Conservation (phyloP, 2,329 filamentous ascomycete species). For the Fusarium sp. region DNA sequence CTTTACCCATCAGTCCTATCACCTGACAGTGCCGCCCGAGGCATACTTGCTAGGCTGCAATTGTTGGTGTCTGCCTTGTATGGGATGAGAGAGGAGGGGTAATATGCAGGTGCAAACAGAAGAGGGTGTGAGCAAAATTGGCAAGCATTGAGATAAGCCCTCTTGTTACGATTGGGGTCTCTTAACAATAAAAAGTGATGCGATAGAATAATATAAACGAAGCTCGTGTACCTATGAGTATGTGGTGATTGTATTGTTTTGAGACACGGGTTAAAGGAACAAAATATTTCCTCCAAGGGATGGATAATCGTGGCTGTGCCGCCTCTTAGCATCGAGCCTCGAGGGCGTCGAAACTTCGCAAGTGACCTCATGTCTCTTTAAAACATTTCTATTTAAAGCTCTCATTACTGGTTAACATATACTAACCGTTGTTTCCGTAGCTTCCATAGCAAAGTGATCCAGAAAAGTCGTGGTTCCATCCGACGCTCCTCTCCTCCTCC, state of each 20-base stretch:
- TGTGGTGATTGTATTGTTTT: no score
- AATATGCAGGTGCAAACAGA: neutral
- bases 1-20: neutral
- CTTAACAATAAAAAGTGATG: neutral
- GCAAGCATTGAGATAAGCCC: neutral
- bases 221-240: neutral
- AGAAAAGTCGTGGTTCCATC: neutral
- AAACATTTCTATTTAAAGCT: neutral
- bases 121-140: neutral
- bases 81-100: neutral
- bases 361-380: neutral
- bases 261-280: no score
- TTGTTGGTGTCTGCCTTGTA: neutral
- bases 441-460: neutral
- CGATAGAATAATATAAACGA: neutral
- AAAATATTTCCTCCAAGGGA: no score
- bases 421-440: neutral
- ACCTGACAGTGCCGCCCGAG: neutral
- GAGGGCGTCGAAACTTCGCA: neutral
- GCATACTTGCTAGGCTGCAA: neutral
- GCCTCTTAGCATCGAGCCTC: neutral
- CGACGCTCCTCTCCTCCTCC: neutral
- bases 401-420: neutral
- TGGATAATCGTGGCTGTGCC: no score
- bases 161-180: neutral